phyloP scores from a whole-genome alignment of 169 alveolate genomes.

The Plasmodium malariae region DNA sequence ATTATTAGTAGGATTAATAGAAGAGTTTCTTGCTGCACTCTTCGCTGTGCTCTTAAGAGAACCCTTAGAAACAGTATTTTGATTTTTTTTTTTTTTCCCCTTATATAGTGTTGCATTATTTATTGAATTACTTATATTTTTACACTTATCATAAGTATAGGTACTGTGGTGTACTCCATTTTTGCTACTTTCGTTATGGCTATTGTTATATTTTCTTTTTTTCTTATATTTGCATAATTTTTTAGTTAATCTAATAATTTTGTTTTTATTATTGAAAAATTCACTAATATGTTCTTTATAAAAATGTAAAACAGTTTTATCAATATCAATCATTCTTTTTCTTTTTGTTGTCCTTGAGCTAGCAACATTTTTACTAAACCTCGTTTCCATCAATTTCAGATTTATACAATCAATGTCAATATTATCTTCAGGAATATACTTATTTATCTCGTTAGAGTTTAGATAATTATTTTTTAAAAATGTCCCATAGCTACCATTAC shows the following conservation, averaged over 20 bases:
- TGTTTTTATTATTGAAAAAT: conserved; percentile 65
- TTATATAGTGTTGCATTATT: not conserved
- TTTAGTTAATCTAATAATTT: conserved; percentile 65
- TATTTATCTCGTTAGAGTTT: conserved; percentile 55
- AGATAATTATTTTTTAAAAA: conserved; percentile 61
- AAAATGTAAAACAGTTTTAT: conserved; percentile 71
- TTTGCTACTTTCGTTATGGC: not conserved
- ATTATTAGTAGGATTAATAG: too few relatives aligned
- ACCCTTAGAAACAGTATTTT: too few relatives aligned
- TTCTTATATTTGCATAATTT: conserved; percentile 72
- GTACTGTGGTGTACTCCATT: not conserved
- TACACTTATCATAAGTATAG: too few relatives aligned
- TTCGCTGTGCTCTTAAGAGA: too few relatives aligned
- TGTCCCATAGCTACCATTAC: conserved; percentile 72
- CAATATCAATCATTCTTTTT: conserved; percentile 77
- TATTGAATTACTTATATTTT: too few relatives aligned
- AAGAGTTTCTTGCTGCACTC: too few relatives aligned
- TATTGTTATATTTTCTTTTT: conserved; percentile 61
- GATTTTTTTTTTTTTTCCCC: not conserved
- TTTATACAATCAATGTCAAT: conserved; percentile 74
- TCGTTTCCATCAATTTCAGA: conserved; percentile 68
- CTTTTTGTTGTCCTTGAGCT: conserved; percentile 76
- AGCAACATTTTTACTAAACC: conserved; percentile 76
- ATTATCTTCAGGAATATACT: conserved; percentile 55
- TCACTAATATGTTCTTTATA: conserved; percentile 77